Evolutionary conservation across 2,329 filamentous ascomycete species (phyloP).

Genomic region (Phialophora macrospora): DNA sequence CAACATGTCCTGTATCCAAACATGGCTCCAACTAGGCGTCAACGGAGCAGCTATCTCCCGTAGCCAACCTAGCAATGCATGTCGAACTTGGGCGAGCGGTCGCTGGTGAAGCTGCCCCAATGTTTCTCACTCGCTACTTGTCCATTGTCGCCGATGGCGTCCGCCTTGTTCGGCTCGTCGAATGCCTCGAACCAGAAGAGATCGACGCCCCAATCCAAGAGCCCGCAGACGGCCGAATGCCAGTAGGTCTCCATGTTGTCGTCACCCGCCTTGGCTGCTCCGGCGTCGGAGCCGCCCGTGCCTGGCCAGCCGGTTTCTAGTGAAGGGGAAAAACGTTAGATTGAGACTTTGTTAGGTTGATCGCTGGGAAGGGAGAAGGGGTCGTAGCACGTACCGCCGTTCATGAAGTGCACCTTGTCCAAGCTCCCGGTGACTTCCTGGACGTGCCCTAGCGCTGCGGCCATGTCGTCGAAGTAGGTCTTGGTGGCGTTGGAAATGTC

Average conservation of each 20-base stretch:
- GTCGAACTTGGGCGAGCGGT: conserved; percentile 52
- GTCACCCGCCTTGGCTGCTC: conserved; percentile 63
- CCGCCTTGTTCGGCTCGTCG: conserved; percentile 71
- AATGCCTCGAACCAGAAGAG: conserved; percentile 77
- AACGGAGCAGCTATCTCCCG: background rate
- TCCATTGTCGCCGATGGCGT: conserved; percentile 66
- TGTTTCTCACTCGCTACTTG: conserved; percentile 66
- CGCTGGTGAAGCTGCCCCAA: conserved; percentile 70
- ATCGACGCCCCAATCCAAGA: conserved; percentile 69
- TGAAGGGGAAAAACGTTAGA: conserved; percentile 2
- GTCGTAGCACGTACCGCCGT: conserved; percentile 62
- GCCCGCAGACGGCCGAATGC: conserved; percentile 65
- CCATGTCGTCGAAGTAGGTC: conserved; percentile 71
- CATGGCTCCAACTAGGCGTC: background rate
- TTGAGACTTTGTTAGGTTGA: background rate
- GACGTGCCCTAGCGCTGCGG: conserved; percentile 66
- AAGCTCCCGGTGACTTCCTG: conserved; percentile 61
- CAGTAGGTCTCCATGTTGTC: conserved; percentile 66
- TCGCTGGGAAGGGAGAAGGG: background rate
- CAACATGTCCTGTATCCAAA: background rate
- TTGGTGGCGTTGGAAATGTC: conserved; percentile 62
- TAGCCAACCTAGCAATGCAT: conserved; percentile 30
- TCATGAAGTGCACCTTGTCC: conserved; percentile 67
- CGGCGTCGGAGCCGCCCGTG: conserved; percentile 65
- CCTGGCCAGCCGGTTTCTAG: conserved; percentile 37